Base-by-base conservation (phyloP, 176 grass and related monocot genomes). In the Saccharum spontaneum region DNA sequence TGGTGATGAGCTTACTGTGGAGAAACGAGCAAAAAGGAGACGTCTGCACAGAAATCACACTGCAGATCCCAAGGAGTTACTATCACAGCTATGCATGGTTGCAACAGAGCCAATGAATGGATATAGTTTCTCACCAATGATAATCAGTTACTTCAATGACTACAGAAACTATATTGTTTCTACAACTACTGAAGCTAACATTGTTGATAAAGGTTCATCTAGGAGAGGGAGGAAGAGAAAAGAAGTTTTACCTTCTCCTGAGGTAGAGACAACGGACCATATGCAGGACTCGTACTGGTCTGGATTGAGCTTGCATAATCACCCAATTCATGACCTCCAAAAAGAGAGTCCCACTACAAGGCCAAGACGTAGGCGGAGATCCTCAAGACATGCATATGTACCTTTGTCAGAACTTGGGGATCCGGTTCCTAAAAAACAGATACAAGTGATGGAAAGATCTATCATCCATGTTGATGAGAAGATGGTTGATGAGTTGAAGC, bases 271-370 rank as follows among this genome's bases (percentile, higher is more conserved):
- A 66, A 93, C 84, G 61, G 93, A 99, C 87, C 96, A 98, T 84
- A 95, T 99, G 91, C 93, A 94, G 81, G 97, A 99, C 48, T 94
- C 97, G 20, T 99, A 99, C 75, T 99, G 97, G 97, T 99, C 97
- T 7, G 93, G 92, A 75, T 89, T 99, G 88, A 91, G 92, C 83
- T 90, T 90, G 50, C 84, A 54, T 90, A 87, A 87, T 87, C 93
- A 94, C 69, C 85, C 77, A 69, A 84, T 90, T 75, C 48, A 87
- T 80, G 73, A 79, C 62, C 76, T 87, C 40, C 84, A 71, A 84
- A 84, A 82, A 44, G 69, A 66, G 80, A 52, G 82, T 90, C 65
- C 78, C 54, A 83, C 40, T 79, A 82, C 54, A 9, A 83, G 90
- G 74, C 85, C 78, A 76, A 90, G 83, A 59, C 80, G 78, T 12